These are phyloP conservation scores for Hanseniaspora pseudoguilliermondii DNA, from an alignment of 805 yeast species.

Conservation along the genomic window DNA sequence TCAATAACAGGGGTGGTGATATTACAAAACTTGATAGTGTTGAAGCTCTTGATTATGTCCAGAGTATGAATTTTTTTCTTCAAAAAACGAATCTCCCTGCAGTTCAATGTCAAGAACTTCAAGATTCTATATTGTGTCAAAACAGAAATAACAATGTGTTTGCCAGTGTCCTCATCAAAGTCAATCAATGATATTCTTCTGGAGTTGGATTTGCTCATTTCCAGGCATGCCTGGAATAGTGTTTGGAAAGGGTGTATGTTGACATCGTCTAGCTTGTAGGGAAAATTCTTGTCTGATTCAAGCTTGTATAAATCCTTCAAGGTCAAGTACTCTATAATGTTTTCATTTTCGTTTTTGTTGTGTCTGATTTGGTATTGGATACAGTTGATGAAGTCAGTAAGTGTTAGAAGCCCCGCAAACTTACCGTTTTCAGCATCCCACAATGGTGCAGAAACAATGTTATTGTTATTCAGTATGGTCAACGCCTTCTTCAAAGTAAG, in stretches of 20 bases:
- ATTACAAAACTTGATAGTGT: slow-evolving; percentile 57
- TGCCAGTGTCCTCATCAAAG: slow-evolving; percentile 77
- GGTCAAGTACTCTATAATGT: slow-evolving; percentile 72
- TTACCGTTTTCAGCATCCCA: slow-evolving; percentile 85
- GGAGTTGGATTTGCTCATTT: slow-evolving; percentile 78
- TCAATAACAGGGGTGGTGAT: slow-evolving; percentile 90
- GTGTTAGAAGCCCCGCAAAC: slow-evolving; percentile 88
- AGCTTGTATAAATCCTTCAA: slow-evolving; percentile 76
- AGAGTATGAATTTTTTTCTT: slow-evolving; percentile 62
- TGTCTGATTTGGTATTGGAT: slow-evolving; percentile 79
- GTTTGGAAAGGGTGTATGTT: slow-evolving; percentile 85
- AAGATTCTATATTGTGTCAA: slow-evolving; percentile 91
- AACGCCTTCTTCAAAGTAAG: slow-evolving; percentile 79
- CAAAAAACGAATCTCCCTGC: slow-evolving; percentile 82
- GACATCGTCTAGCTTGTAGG: slow-evolving; percentile 61
- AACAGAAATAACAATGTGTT: slow-evolving; percentile 91
- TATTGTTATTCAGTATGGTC: slow-evolving; percentile 79
- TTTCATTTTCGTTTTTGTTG: slow-evolving; percentile 65
- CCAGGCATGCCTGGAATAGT: slow-evolving; percentile 81
- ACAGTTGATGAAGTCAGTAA: slow-evolving; percentile 86
- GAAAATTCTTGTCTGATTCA: slow-evolving; percentile 76
- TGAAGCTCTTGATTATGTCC: slow-evolving; percentile 42
- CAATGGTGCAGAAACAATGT: slow-evolving; percentile 89
- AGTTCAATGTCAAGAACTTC: slow-evolving; percentile 88
- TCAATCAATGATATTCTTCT: slow-evolving; percentile 91